Conservation (phyloP, 2,329 filamentous ascomycete species). For the Dactylellina parvicollis region DNA sequence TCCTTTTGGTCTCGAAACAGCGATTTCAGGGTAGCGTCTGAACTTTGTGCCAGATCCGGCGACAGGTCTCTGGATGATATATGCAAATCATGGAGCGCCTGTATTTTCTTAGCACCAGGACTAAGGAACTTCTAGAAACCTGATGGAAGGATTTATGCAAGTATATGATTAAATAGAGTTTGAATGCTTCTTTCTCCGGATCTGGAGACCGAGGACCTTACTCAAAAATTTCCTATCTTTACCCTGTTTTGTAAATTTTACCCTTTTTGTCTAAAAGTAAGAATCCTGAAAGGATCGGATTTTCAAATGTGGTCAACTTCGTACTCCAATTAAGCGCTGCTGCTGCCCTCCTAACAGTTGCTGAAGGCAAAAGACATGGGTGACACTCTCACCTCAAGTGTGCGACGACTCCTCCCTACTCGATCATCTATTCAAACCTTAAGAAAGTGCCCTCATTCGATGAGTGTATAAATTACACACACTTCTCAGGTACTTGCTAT, state of each 20-base stretch:
- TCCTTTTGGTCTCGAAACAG: not conserved
- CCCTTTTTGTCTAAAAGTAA: no score
- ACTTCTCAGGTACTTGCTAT: not conserved
- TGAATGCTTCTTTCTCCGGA: no score
- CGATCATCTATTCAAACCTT: constrained; percentile 13
- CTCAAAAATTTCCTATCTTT: no score
- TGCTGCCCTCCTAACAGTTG: not conserved
- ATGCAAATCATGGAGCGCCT: no score
- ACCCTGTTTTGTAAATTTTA: no score
- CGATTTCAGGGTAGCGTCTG: not conserved
- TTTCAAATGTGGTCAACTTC: constrained; percentile 10
- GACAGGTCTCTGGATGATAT: no score
- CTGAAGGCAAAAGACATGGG: constrained; percentile 9
- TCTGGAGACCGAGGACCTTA: no score
- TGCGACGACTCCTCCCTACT: constrained; percentile 11
- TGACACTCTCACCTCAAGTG: constrained; percentile 18
- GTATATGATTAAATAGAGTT: no score
- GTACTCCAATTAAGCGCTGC: not conserved
- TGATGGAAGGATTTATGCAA: no score
- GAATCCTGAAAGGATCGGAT: not conserved
- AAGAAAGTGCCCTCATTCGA: constrained; percentile 28
- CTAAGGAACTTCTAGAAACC: no score
- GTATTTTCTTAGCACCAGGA: no score
- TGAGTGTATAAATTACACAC: constrained; percentile 28
- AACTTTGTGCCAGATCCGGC: constrained; percentile 22